Conservation (phyloP, 805 yeast species). For the Yamadazyma sp. region DNA sequence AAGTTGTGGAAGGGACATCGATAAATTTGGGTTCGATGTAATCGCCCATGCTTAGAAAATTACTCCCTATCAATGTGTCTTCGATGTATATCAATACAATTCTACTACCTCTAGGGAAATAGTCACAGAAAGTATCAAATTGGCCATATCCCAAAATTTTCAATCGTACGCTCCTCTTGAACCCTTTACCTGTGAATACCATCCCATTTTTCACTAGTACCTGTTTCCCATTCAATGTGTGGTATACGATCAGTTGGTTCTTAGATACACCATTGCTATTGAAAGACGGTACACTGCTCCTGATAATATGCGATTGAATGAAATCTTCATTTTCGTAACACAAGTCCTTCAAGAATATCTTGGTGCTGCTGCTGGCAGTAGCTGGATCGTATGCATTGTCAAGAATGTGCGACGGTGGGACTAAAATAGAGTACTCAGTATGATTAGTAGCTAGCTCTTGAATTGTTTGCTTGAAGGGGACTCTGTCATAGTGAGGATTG, state of each 20-base stretch:
- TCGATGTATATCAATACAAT: constrained; percentile 61
- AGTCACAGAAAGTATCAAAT: constrained; percentile 56
- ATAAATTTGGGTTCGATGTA: constrained; percentile 12
- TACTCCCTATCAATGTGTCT: constrained; percentile 51
- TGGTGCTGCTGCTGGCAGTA: constrained; percentile 19
- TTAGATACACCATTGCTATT: constrained; percentile 27
- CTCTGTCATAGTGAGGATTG: constrained; percentile 46
- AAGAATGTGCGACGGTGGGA: constrained; percentile 58
- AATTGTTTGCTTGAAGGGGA: constrained; percentile 50
- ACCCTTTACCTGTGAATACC: constrained; percentile 60
- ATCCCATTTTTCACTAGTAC: constrained; percentile 54
- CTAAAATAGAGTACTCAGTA: constrained; percentile 56
- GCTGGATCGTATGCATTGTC: constrained; percentile 31
- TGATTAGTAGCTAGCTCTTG: constrained; percentile 43
- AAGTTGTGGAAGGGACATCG: not conserved
- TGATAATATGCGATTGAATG: constrained; percentile 60
- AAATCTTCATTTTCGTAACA: constrained; percentile 58
- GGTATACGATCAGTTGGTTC: constrained; percentile 44
- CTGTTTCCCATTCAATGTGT: constrained; percentile 57
- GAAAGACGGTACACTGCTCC: constrained; percentile 27
- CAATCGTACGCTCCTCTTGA: constrained; percentile 44
- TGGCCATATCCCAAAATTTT: constrained; percentile 47
- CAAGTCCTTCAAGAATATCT: constrained; percentile 45
- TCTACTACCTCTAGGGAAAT: constrained; percentile 54
- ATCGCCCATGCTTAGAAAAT: constrained; percentile 9